A percentile compares a stretch with the other conserved stretches of the same genome.
Conservation (phyloP, 257 asterid species). For the Fraxinus quadrangulata region DNA sequence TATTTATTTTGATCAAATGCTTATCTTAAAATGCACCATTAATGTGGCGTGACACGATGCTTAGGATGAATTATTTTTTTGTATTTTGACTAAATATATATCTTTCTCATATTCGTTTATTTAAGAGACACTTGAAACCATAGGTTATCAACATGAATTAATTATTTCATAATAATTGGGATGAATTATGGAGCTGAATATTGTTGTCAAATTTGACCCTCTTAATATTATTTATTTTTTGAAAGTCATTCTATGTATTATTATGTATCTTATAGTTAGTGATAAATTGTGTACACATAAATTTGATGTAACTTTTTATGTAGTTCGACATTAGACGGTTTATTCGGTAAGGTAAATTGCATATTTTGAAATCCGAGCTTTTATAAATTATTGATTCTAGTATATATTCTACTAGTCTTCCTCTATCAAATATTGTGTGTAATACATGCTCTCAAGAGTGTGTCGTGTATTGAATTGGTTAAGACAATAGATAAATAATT, state of each 20-base stretch:
- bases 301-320: no score
- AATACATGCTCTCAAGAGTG: neutral
- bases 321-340: no score
- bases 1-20: constrained; percentile 4
- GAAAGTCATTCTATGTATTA: neutral
- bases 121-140: neutral
- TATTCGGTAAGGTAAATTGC: no score
- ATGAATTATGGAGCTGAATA: neutral
- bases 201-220: neutral
- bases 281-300: neutral
- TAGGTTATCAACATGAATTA: neutral
- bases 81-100: neutral
- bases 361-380: no score
- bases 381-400: neutral
- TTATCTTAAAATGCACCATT: constrained; percentile 13
- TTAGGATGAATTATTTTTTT: constrained; percentile 1
- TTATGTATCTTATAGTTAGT: neutral
- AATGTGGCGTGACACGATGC: constrained; percentile 13
- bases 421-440: no score
- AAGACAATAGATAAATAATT: no score
- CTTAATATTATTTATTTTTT: neutral
- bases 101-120: neutral
- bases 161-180: neutral
- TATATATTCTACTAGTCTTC: neutral
- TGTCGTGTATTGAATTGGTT: no score